Conservation (phyloP, 495 filamentous ascomycete genomes). For the Aspergillus hancockii region DNA sequence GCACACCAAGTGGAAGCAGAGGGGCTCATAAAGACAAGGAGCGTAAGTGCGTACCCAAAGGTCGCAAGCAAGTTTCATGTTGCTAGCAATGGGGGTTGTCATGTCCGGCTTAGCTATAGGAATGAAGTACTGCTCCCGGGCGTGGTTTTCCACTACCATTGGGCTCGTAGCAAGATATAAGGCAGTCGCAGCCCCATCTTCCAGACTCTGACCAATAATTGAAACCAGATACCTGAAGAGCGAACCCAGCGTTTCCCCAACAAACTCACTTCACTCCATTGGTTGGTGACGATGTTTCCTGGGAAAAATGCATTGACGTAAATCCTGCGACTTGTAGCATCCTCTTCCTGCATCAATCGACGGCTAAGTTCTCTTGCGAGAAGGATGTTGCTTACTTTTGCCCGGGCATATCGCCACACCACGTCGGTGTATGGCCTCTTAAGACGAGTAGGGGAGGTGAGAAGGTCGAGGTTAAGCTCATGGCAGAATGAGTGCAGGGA, state of each 20-base stretch:
- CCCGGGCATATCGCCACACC: slow-evolving; percentile 39
- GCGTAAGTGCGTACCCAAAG: slow-evolving; percentile 28
- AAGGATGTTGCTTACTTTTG: slow-evolving; percentile 47
- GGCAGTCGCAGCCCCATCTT: slow-evolving; percentile 40
- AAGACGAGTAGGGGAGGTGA: slow-evolving; percentile 27
- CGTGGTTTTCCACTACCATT: slow-evolving; percentile 15
- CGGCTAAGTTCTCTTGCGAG: slow-evolving; percentile 37
- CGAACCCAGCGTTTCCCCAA: slow-evolving; percentile 23
- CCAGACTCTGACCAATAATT: slow-evolving; percentile 29
- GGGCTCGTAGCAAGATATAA: slow-evolving; percentile 34
- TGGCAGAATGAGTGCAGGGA: slow-evolving; percentile 30
- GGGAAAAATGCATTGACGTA: slow-evolving; percentile 43
- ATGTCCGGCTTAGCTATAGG: slow-evolving; percentile 31
- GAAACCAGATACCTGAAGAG: slow-evolving; percentile 13
- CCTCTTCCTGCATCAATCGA: slow-evolving; percentile 19
- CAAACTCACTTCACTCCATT: slow-evolving; percentile 36
- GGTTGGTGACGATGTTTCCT: slow-evolving; percentile 41
- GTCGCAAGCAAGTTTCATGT: slow-evolving; percentile 27
- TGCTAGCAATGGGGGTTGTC: slow-evolving; percentile 23
- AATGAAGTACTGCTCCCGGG: slow-evolving; percentile 35
- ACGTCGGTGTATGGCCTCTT: slow-evolving; percentile 22
- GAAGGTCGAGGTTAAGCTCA: slow-evolving; percentile 22
- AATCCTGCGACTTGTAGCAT: slow-evolving; percentile 25
- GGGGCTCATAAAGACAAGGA: not conserved
- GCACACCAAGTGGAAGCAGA: not conserved